These are phyloP conservation scores for Amphicarpaea edgeworthii DNA, from an alignment of 306 rosid genomes.

Conservation along the genomic window DNA sequence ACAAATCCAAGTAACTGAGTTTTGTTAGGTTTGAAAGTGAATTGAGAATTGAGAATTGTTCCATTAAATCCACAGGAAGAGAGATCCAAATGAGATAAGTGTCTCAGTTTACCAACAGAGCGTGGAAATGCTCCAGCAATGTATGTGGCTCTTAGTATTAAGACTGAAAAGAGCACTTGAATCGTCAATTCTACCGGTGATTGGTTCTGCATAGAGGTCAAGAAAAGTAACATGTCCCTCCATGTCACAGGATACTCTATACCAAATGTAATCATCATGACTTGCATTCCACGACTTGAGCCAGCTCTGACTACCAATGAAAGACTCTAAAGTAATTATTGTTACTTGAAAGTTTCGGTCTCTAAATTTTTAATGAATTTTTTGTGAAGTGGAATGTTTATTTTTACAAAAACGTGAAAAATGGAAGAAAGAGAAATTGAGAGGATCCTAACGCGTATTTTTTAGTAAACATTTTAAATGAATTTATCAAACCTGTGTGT, in stretches of 20 bases:
- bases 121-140: conserved; percentile 34
- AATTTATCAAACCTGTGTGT: too few species aligned
- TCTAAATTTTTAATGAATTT: too few species aligned
- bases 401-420: too few species aligned
- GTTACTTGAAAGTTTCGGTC: too few species aligned
- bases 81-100: conserved; percentile 31
- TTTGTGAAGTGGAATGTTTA: too few species aligned
- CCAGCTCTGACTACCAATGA: neutral
- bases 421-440: too few species aligned
- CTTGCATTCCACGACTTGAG: neutral
- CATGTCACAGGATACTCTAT: too few species aligned
- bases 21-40: conserved; percentile 41
- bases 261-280: neutral
- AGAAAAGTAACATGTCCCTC: too few species aligned
- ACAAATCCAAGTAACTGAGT: conserved; percentile 36
- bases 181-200: neutral
- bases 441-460: too few species aligned
- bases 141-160: neutral
- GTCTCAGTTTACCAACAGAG: conserved; percentile 34
- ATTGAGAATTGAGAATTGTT: conserved; percentile 40
- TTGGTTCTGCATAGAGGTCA: too few species aligned
- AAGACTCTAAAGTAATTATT: too few species aligned
- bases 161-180: neutral
- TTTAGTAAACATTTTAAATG: too few species aligned
- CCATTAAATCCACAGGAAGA: neutral